Evolutionary conservation across 345 rosid genomes (phyloP), one percentile per base, ranked within the genome.

Genomic region (Cardamine resedifolia): DNA sequence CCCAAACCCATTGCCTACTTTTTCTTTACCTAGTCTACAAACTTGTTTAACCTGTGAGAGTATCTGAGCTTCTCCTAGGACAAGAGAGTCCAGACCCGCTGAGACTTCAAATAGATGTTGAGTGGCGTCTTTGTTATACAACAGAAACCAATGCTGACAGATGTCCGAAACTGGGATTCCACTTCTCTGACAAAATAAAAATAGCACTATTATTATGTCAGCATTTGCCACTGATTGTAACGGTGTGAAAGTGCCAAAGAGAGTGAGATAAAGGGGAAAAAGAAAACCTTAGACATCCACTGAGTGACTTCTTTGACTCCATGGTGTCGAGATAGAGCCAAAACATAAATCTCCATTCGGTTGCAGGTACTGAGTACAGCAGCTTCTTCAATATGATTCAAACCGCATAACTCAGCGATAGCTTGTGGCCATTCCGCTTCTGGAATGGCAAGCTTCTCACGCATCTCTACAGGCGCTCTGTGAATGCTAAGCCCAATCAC

Each of bases 51-150:
- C 93, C 77, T 88, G 93, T 21, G 90, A 80, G 72, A 86, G 87
- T 41, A 88, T 88, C 78, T 88, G 93, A 51, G 86, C 88, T 83
- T 88, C 93, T 21, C 93, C 90, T 8, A 88, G 77, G 51, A 88
- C 87, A 66, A 88, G 93, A 18, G 90, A 88, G 79, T 86, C 97
- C 7, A 92, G 87, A 68, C 98, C 98, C 0, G 97, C 91, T 36
- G 98, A 90, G 12, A 92, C 98, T 82, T 92, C 96, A 51, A 92
- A 92, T n/a, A 92, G 31, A 80, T 90, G 98, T 52, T 77, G 85
- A 0, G 98, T 86, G 9, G 89, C 97, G 64, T 92, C 97, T n/a
- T 88, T 90, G 83, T 92, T 83, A 57, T 85, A 81, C 78, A 92
- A 66, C 68, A 92, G 70, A 81, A 92, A 88, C 44, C 87, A 89